Percentiles rank a stretch among this genome's conserved stretches.
phyloP scores from a whole-genome alignment of 208 protist species.

The Tritrichomonas foetus region DNA sequence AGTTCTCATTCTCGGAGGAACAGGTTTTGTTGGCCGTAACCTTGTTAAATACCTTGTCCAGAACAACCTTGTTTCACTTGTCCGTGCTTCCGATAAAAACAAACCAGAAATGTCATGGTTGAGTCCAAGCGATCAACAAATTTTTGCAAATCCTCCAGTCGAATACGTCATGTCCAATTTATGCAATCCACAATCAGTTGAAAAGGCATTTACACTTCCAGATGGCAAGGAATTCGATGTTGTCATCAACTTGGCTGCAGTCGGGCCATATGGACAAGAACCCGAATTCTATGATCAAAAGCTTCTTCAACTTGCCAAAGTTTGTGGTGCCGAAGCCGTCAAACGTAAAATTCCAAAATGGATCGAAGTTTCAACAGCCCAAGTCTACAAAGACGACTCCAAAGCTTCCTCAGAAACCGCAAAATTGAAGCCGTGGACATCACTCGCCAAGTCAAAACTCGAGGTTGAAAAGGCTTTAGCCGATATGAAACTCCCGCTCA shows the following conservation, averaged over 20 bases:
- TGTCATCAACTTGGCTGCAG: background rate
- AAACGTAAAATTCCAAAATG: background rate
- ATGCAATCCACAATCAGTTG: background rate
- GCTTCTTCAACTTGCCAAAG: background rate
- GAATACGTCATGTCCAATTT: constrained; percentile 27
- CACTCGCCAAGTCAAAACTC: background rate
- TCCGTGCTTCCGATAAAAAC: background rate
- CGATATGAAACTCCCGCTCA: background rate
- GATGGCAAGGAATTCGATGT: background rate
- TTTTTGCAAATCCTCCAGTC: background rate
- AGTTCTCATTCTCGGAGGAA: constrained; percentile 20
- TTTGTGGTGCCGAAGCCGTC: background rate
- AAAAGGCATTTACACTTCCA: background rate
- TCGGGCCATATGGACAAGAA: background rate
- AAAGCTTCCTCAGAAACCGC: background rate
- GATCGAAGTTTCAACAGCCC: constrained; percentile 44
- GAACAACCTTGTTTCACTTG: background rate
- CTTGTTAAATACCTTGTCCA: background rate
- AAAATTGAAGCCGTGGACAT: background rate
- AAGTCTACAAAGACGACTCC: background rate
- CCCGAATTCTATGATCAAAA: background rate
- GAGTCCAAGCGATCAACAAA: background rate
- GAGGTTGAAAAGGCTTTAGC: background rate
- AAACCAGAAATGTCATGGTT: constrained; percentile 1
- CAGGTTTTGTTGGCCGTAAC: constrained; percentile 30